Base-by-base conservation (phyloP, 169 alveolate genomes). In the Nephromyces sp. region DNA sequence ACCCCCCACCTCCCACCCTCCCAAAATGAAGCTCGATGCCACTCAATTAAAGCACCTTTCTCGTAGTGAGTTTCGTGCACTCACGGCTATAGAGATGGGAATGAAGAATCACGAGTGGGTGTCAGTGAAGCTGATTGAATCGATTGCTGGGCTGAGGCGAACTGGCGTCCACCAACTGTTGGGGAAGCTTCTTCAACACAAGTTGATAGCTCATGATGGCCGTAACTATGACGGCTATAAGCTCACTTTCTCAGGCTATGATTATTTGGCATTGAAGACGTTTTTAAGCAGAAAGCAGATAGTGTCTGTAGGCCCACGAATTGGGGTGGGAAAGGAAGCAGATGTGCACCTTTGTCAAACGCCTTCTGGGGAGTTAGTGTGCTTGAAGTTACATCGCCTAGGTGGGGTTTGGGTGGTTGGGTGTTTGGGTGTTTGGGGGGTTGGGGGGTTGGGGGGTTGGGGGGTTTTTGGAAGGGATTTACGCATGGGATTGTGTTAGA, bases 241-340 rank as follows among this genome's bases (percentile, higher is more conserved):
- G 62, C 84, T 97, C 65, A 95, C 99, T 65, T 95, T 94, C 84
- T 84, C 90, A 63, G 99, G 99, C 52, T 94, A 96, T 77, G 99
- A 97, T 80, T 95, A 89, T 82, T 87, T 97, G 57, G 99, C 99
- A 22, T 83, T 97, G 72, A 86, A 96, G 69, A 95, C 98, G 2
- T 85, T 95, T 61, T 82, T 87, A 79, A 92, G 94, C 76, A 88
- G 98, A 75, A 98, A 98, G 53, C 84, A 85, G 29, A 85, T 95
- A 69, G 86, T 83, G 15, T 88, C 92, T 35, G 95, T 95, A 0
- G 97, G 97, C 5, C 82, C 89, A 52, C 90, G 97, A 72, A 87
- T 94, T 33, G 99, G 99, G 61, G 98, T 95, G 25, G 99, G 99
- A 32, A 97, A 97, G 82, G 99, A 97, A 88, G 90, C 98, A 61